Conservation (phyloP, 179 eudicot species). For the Beta corolliflora region DNA sequence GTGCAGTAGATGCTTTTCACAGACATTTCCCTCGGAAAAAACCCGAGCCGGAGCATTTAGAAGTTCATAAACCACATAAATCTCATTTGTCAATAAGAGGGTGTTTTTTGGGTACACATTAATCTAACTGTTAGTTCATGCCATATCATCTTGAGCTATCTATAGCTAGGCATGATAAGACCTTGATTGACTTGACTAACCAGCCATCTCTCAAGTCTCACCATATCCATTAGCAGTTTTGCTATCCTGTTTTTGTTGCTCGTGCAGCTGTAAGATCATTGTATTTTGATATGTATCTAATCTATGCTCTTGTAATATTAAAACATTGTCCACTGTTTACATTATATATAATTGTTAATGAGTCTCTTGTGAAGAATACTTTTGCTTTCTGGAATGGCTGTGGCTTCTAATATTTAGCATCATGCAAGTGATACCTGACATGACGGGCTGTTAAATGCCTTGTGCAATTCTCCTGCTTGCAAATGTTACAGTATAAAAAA, state of each 20-base stretch:
- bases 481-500: too few species aligned
- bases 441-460: too few species aligned
- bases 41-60: slow-evolving; percentile 27
- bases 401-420: background rate
- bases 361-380: background rate
- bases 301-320: background rate
- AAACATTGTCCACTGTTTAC: background rate
- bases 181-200: slow-evolving; percentile 1
- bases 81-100: slow-evolving; percentile 46
- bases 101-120: slow-evolving; percentile 43
- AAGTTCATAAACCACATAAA: slow-evolving; percentile 22
- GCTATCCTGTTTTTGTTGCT: background rate
- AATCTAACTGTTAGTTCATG: background rate
- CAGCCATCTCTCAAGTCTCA: background rate
- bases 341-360: too few species aligned
- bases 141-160: slow-evolving; percentile 4
- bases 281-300: slow-evolving; percentile 10
- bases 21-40: slow-evolving; percentile 58
- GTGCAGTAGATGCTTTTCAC: slow-evolving; percentile 77
- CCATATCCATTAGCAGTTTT: slow-evolving; percentile 13
- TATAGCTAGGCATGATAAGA: slow-evolving; percentile 13
- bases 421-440: background rate
- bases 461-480: too few species aligned
- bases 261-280: slow-evolving; percentile 5
- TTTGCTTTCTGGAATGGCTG: background rate